Base-by-base conservation (phyloP, 2,329 filamentous ascomycete genomes). In the Penicillium sp. region DNA sequence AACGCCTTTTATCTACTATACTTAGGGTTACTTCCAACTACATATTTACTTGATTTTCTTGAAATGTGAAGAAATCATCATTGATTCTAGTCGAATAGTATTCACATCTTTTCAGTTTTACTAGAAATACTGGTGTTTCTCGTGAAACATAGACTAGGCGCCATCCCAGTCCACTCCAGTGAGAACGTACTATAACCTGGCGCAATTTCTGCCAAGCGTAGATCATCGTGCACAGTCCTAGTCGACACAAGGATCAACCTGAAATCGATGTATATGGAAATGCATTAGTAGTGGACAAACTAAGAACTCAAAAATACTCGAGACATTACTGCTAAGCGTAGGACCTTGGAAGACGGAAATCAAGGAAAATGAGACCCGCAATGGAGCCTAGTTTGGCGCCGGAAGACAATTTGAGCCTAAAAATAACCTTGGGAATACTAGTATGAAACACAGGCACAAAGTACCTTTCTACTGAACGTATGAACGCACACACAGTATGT, bases 281-380 rank as follows among this genome's bases (percentile, higher is more conserved):
- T 7, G 3, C 7, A 19, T 6, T n/a, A 43, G 17, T 6, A 52
- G 15, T 12, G 2, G 19, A 15, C n/a, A 31, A 42, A 3, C 25
- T 23, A 17, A 17, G 15, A 35, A 51, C 12, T 21, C n/a, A 29
- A 21, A 25, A 37, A 42, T 9, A 6, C 5, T 23, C 33, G 17
- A 31, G 19, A 29, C 12, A 41, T 49, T 17, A 17, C 25, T 46
- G 37, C 25, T 42, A 15, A 15, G 35, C 4, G 7, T 31, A 23
- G 47, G 29, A 50, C 23, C 29, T 56, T 38, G 53, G 21, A 29
- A 55, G 8, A 25, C 3, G 13, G n/a, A 35, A 51, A 55, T 42
- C 45, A 50, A 45, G 46, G 46, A 56, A 56, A 29, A 17, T 23
- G 7, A 37, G 54, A 43, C 47, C 54, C 29, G 38, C 47, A 31